A percentile compares a stretch with the other conserved stretches of the same genome.
Evolutionary conservation across 768 basidiomycete genomes (phyloP).

Genomic region (Leucocoprinus sp.): DNA sequence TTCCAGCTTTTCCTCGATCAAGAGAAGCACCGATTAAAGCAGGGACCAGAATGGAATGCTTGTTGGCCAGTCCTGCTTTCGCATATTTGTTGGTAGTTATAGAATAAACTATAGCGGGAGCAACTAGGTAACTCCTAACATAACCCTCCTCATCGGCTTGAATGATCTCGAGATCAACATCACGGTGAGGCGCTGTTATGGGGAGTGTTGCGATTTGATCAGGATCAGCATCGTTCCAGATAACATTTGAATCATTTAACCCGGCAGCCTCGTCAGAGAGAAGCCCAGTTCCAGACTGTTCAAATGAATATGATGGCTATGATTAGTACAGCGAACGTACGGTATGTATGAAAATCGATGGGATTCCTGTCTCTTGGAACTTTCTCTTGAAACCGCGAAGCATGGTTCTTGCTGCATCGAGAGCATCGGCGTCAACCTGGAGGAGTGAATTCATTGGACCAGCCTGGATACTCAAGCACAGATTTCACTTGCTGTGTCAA

Average conservation of each 20-base stretch:
- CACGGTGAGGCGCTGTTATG: slow-evolving; percentile 35
- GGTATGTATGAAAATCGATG: slow-evolving; percentile 33
- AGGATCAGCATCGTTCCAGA: slow-evolving; percentile 44
- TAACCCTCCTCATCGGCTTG: slow-evolving; percentile 44
- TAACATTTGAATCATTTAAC: slow-evolving; percentile 23
- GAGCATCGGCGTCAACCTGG: slow-evolving; percentile 32
- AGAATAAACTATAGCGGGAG: slow-evolving; percentile 48
- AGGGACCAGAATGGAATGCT: slow-evolving; percentile 44
- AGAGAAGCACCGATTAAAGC: slow-evolving; percentile 30
- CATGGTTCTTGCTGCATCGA: slow-evolving; percentile 30
- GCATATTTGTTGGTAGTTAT: slow-evolving; percentile 35
- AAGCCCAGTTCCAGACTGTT: slow-evolving; percentile 30
- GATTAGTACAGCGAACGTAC: slow-evolving; percentile 19
- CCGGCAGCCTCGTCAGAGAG: slow-evolving; percentile 38
- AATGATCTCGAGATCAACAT: slow-evolving; percentile 40
- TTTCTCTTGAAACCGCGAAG: slow-evolving; percentile 30
- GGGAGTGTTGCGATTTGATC: slow-evolving; percentile 36
- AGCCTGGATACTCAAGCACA: neutral
- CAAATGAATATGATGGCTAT: neutral
- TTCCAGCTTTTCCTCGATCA: slow-evolving; percentile 36
- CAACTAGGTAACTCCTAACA: slow-evolving; percentile 41
- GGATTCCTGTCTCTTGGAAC: slow-evolving; percentile 23
- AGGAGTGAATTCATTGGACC: neutral
- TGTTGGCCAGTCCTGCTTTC: slow-evolving; percentile 41
- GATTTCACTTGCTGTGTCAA: slow-evolving; percentile 36